Evolutionary conservation across 2,329 filamentous ascomycete species (phyloP).

Genomic region (Whalleya microplaca): DNA sequence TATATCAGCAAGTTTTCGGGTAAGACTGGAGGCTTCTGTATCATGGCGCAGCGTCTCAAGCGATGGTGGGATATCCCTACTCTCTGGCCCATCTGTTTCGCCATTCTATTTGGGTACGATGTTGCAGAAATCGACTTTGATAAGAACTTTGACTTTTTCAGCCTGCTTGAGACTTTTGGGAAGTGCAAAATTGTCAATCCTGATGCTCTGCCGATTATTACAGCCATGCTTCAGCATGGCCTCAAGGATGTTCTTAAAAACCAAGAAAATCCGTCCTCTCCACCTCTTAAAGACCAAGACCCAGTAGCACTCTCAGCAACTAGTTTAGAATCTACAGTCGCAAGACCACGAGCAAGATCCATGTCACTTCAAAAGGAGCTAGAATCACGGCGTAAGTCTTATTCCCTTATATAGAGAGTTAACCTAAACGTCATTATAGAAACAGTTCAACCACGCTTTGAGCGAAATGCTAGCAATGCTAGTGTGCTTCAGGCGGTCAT

Average conservation of each 20-base stretch:
- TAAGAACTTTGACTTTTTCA: slow-evolving; percentile 73
- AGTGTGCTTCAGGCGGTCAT: slow-evolving; percentile 75
- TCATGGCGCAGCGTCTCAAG: slow-evolving; percentile 81
- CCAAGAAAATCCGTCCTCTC: slow-evolving; percentile 63
- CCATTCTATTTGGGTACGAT: slow-evolving; percentile 84
- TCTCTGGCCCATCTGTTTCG: slow-evolving; percentile 87
- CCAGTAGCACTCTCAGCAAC: slow-evolving; percentile 25
- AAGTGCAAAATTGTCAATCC: slow-evolving; percentile 71
- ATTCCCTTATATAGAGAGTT: slow-evolving; percentile 15
- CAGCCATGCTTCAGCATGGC: slow-evolving; percentile 84
- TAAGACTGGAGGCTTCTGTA: slow-evolving; percentile 85
- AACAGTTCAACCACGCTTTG: slow-evolving; percentile 47
- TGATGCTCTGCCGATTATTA: slow-evolving; percentile 79
- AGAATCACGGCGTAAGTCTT: slow-evolving; percentile 54
- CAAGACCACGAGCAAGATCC: slow-evolving; percentile 57
- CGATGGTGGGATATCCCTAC: slow-evolving; percentile 86
- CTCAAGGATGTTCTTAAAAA: slow-evolving; percentile 70
- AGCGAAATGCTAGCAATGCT: slow-evolving; percentile 60
- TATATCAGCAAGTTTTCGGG: slow-evolving; percentile 84
- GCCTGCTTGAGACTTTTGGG: slow-evolving; percentile 74
- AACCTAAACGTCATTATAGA: slow-evolving; percentile 36
- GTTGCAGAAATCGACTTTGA: slow-evolving; percentile 75
- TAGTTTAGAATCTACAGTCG: slow-evolving; percentile 28
- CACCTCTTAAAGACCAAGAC: slow-evolving; percentile 44
- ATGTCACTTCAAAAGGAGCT: slow-evolving; percentile 69